These are phyloP conservation scores for Cryptococcus sp. DNA, from an alignment of 1,284 basidiomycete genomes.

Conservation along the genomic window DNA sequence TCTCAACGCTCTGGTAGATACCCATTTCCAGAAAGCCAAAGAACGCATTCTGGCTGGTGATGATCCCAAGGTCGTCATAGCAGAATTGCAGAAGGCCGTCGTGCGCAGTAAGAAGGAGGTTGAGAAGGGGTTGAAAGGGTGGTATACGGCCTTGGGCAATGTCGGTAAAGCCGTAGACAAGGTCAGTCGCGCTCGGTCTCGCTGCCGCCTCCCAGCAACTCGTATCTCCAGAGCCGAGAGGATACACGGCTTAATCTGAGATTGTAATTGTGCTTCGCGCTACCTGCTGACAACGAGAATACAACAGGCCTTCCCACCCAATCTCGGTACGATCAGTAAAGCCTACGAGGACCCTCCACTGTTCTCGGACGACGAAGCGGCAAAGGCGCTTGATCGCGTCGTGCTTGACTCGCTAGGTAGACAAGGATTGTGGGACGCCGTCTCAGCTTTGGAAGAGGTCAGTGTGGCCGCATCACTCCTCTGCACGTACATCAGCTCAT, in stretches of 20 bases:
- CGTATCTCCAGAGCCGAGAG: not conserved
- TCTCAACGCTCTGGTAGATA: constrained; percentile 67
- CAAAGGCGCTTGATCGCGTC: constrained; percentile 37
- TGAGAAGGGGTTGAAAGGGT: constrained; percentile 82
- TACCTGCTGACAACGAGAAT: not conserved
- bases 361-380: constrained; percentile 38
- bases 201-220: not conserved
- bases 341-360: constrained; percentile 49
- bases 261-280: not conserved
- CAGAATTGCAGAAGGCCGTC: constrained; percentile 61
- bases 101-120: constrained; percentile 77
- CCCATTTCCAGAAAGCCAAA: constrained; percentile 62
- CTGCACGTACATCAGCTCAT: not conserved
- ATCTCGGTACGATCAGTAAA: constrained; percentile 42
- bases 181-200: constrained; percentile 55
- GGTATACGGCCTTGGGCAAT: constrained; percentile 71
- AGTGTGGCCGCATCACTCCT: not conserved
- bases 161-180: constrained; percentile 86
- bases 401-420: constrained; percentile 47
- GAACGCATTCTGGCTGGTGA: constrained; percentile 61
- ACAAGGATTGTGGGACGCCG: constrained; percentile 43
- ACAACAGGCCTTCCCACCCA: constrained; percentile 45
- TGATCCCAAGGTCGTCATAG: constrained; percentile 61
- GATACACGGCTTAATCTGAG: not conserved
- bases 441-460: constrained; percentile 42